These are phyloP conservation scores for Epichloe sp. DNA, from an alignment of 2,329 filamentous ascomycete genomes.

Conservation along the genomic window DNA sequence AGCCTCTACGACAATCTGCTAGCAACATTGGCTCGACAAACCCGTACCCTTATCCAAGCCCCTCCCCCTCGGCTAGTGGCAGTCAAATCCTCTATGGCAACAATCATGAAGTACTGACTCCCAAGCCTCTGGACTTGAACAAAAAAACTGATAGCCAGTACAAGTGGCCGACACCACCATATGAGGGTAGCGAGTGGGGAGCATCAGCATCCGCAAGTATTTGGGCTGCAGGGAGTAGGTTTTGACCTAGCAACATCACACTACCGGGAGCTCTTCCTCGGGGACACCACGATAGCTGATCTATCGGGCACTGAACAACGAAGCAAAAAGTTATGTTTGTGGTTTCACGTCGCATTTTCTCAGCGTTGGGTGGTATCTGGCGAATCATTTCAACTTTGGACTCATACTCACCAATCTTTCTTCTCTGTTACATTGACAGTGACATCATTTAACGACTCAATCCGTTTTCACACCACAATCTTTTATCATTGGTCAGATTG, in stretches of 20 bases:
- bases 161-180: slow-evolving; percentile 93
- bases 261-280: not conserved
- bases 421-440: not conserved
- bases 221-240: slow-evolving; percentile 55
- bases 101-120: slow-evolving; percentile 45
- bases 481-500: not conserved
- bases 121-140: slow-evolving; percentile 58
- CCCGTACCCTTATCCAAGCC: slow-evolving; percentile 44
- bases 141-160: slow-evolving; percentile 40
- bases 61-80: slow-evolving; percentile 70
- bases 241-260: slow-evolving; percentile 24
- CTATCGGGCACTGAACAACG: not conserved
- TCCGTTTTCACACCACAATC: not conserved
- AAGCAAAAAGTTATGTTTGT: slow-evolving; percentile 8
- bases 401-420: slow-evolving; percentile 11
- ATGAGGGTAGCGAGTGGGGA: slow-evolving; percentile 88
- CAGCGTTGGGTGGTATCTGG: slow-evolving; percentile 2
- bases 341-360: slow-evolving; percentile 7
- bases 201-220: slow-evolving; percentile 71
- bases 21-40: slow-evolving; percentile 47
- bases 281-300: slow-evolving; percentile 12
- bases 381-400: slow-evolving; percentile 5
- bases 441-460: not conserved
- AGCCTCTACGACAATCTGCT: slow-evolving; percentile 44
- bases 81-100: slow-evolving; percentile 65